These are phyloP conservation scores for Phycomyces nitens DNA, from an alignment of 192 early-diverging fungal species.

Conservation along the genomic window DNA sequence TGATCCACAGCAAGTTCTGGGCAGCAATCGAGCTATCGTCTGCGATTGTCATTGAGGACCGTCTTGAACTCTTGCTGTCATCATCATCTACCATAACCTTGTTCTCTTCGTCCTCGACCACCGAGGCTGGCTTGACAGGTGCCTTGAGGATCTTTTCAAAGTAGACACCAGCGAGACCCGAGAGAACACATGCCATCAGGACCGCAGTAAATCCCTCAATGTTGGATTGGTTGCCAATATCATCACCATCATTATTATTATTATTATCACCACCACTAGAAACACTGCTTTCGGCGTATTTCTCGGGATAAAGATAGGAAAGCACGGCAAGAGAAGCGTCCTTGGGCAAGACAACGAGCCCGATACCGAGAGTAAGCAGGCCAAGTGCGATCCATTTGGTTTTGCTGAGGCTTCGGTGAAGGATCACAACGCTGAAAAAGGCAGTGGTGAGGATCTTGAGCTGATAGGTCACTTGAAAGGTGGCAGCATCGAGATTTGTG, in stretches of 20 bases:
- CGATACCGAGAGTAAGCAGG: slow-evolving; percentile 81
- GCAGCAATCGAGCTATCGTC: neutral
- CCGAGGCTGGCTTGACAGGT: slow-evolving; percentile 24
- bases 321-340: slow-evolving; percentile 3
- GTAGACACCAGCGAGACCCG: slow-evolving; percentile 93
- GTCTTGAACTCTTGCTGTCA: neutral
- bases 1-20: slow-evolving; percentile 75
- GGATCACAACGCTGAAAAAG: slow-evolving; percentile 80
- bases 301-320: neutral
- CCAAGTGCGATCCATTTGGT: slow-evolving; percentile 81
- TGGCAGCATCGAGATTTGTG: slow-evolving; percentile 84
- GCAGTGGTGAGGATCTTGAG: slow-evolving; percentile 97
- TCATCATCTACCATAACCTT: neutral
- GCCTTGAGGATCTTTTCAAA: slow-evolving; percentile 97
- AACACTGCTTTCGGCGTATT: slow-evolving; percentile 9
- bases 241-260: slow-evolving; percentile 5
- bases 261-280: neutral
- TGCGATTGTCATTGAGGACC: neutral
- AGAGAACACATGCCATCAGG: slow-evolving; percentile 75
- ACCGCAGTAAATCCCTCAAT: slow-evolving; percentile 79
- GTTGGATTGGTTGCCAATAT: slow-evolving; percentile 38
- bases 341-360: slow-evolving; percentile 74
- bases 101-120: slow-evolving; percentile 3
- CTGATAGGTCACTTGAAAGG: slow-evolving; percentile 97
- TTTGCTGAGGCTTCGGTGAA: slow-evolving; percentile 58